Evolutionary conservation across 768 basidiomycete species (phyloP), one percentile per base, ranked within the genome.

Genomic region (Crucibulum laeve): DNA sequence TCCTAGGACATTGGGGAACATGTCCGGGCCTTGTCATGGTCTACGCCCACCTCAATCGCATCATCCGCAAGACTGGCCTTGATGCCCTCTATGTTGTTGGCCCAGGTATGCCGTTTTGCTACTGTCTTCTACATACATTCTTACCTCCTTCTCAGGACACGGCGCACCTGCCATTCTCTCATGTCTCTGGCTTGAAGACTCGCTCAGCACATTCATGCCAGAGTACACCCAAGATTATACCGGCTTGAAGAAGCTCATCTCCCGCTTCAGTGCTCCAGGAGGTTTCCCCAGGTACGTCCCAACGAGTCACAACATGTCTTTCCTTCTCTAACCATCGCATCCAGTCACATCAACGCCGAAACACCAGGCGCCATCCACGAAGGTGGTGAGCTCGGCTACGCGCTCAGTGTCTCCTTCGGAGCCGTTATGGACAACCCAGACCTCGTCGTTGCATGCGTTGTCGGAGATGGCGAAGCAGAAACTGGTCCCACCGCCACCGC

Each of bases 331-430:
- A 30, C 23, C 18, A 11, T 19, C 10, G 21, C 19, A 44, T 38
- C 8, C 25, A 83, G 82, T 53, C 82, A 84, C 45, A 78, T 86
- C 51, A 87, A 91, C 46, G 86, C 91, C 0, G 79, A 89, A 61
- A 91, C 89, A 1, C 92, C 91, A 15, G 92, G 92, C 4, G 74
- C 79, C 3, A 94, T 96, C 49, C 92, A 96, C 53, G 92, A 96
- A 64, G 92, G 92, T 42, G 86, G 84, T 22, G 92, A 94, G 60
- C 76, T 94, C 11, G 91, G 92, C 5, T 95, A 94, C 51, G 90
- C 90, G 3, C 79, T 93, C 26, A 76, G 82, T 32, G 91, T 91
- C 6, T 75, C 89, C 1, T 94, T 89, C 55, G 92, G 92, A 25
- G 83, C 87, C 19, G 81, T 89, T 52, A 91, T 95, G 87, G 92